Conservation (phyloP, 768 basidiomycete species). For the Psilocybe subaeruginosa region DNA sequence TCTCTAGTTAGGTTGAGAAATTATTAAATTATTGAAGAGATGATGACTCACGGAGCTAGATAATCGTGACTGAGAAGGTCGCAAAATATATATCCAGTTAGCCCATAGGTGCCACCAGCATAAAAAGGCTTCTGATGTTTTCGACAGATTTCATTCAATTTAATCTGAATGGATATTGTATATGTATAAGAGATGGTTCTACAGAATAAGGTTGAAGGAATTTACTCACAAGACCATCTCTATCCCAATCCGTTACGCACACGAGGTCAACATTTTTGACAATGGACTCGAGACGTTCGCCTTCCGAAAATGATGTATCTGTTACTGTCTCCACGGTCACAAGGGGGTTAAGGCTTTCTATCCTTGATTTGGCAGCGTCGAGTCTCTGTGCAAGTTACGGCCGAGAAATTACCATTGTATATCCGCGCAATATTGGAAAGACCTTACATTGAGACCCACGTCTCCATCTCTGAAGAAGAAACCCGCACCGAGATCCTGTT, state of each 20-base stretch:
- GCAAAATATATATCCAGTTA: conserved; percentile 93
- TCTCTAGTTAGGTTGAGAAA: conserved; percentile 43
- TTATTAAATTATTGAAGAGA: conserved; percentile 2
- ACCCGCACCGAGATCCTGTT: conserved; percentile 88
- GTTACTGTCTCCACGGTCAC: conserved; percentile 78
- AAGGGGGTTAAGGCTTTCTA: conserved; percentile 91
- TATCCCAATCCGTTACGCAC: conserved; percentile 81
- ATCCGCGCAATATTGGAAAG: conserved; percentile 26
- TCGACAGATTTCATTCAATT: conserved; percentile 81
- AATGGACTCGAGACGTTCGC: conserved; percentile 57
- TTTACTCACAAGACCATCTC: conserved; percentile 66
- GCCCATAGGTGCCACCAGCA: conserved; percentile 89
- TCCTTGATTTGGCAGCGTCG: conserved; percentile 80
- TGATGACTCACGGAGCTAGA: conserved; percentile 71
- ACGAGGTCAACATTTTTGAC: conserved; percentile 79
- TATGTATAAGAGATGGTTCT: conserved; percentile 8
- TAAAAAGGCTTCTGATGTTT: conserved; percentile 80
- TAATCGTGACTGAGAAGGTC: conserved; percentile 89
- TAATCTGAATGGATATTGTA: conserved; percentile 49
- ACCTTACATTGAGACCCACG: conserved; percentile 82
- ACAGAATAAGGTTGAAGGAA: conserved; percentile 5
- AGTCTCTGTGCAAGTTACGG: conserved; percentile 62
- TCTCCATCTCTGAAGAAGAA: conserved; percentile 96
- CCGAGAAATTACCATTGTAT: conserved; percentile 46
- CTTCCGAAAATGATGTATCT: conserved; percentile 47